Evolutionary conservation across 1,284 basidiomycete species (phyloP), one percentile per base, ranked within the genome.

Genomic region (Sanghuangporus weigelae): DNA sequence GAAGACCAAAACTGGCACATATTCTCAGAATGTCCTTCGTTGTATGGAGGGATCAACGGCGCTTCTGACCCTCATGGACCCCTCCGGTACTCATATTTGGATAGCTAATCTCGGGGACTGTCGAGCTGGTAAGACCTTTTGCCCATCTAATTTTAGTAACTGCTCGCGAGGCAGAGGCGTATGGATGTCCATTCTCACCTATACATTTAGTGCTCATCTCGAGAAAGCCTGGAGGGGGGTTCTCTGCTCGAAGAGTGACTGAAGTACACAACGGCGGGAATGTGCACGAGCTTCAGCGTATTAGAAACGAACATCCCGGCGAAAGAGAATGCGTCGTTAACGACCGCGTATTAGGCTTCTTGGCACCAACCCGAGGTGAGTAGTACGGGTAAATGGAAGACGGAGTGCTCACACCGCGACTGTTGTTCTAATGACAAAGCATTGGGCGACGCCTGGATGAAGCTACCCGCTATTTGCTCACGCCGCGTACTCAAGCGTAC

Each of bases 71-170:
- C 71, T 89, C 42, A 72, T 80, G 42, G 84, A 88, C 71, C 81
- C 84, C 4, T 66, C 69, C 10, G 77, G 73, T 57, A 76, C 73
- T 57, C 79, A 84, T 66, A 66, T 89, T 11, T 89, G 86, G 86
- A 75, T 87, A 44, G 83, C 81, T n/a, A 87, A 84, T 71, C 74
- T 89, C 39, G 86, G 86, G 14, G 83, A 89, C 71, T 85, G 84
- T 68, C 79, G 81, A 69, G 86, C 86, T 73, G 82, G 86, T 86
- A 68, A 54, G 75, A 69, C 26, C 50, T 46, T 42, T 48, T 42
- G 7, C 26, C 51, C 51, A 36, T 26, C 21, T 31, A 35, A 54
- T 54, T 54, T 38, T 54, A 54, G 53, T 21, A 44, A 60, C 31
- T 11, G 38, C 40, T 53, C 21, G 57, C 57, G 31, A 21, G 60